These are phyloP conservation scores for Aspergillus baeticus DNA, from an alignment of 495 filamentous ascomycete species.

Conservation along the genomic window DNA sequence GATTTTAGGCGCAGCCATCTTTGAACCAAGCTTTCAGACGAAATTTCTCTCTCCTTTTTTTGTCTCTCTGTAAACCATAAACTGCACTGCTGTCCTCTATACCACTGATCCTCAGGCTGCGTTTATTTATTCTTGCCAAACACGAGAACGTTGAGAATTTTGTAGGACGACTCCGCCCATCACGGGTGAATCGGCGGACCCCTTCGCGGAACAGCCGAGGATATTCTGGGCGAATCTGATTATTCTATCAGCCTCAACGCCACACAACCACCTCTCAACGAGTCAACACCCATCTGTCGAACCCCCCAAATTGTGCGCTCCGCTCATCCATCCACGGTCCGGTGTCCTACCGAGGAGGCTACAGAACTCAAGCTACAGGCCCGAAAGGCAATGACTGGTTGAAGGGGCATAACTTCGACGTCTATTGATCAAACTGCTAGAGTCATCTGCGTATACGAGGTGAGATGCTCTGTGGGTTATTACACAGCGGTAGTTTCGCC, in stretches of 20 bases:
- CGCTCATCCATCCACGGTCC: not conserved
- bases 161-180: not conserved
- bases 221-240: not conserved
- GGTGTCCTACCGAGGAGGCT: not conserved
- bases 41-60: too few relatives aligned
- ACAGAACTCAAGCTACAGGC: too few relatives aligned
- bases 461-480: too few relatives aligned
- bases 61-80: too few relatives aligned
- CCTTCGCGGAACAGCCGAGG: not conserved
- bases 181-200: not conserved
- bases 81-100: not conserved
- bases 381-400: too few relatives aligned
- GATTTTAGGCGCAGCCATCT: constrained; percentile 56
- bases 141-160: not conserved
- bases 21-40: constrained; percentile 6
- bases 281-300: not conserved
- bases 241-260: constrained; percentile 6
- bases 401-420: too few relatives aligned
- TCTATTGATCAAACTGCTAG: too few relatives aligned
- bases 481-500: too few relatives aligned
- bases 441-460: too few relatives aligned
- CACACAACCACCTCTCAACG: not conserved
- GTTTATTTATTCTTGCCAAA: not conserved
- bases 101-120: not conserved
- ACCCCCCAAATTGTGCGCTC: too few relatives aligned